These are phyloP conservation scores for Apostasia shenzhenica DNA, from an alignment of 106 monocot genomes.

Conservation along the genomic window DNA sequence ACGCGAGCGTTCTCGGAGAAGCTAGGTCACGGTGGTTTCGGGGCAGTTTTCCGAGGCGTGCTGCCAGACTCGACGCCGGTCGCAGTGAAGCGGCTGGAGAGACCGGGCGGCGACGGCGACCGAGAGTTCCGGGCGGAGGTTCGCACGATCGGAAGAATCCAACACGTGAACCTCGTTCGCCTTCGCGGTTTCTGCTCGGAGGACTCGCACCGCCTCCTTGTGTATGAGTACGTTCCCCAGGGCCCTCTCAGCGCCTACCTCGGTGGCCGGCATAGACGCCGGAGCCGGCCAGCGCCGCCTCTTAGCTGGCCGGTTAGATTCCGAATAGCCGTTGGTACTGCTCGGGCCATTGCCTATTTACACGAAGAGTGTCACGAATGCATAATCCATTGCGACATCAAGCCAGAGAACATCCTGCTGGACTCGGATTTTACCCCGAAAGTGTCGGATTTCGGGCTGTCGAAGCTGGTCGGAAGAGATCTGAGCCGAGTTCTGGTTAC, in stretches of 20 bases:
- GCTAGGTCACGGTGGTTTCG: conserved; percentile 55
- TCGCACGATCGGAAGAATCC: conserved; percentile 50
- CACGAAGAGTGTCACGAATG: conserved; percentile 59
- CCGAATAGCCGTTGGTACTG: conserved; percentile 35
- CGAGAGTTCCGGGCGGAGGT: conserved; percentile 59
- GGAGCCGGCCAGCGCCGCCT: neutral
- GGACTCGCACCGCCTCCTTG: conserved; percentile 40
- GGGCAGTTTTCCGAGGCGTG: conserved; percentile 43
- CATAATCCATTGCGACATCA: conserved; percentile 64
- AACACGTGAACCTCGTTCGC: conserved; percentile 60
- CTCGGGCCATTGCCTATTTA: conserved; percentile 43
- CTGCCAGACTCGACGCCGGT: conserved; percentile 24
- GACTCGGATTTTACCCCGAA: conserved; percentile 23
- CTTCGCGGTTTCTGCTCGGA: conserved; percentile 61
- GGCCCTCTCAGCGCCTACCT: conserved; percentile 48
- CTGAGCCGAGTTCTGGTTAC: conserved; percentile 39
- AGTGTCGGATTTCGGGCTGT: conserved; percentile 58
- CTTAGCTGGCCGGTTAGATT: conserved; percentile 34
- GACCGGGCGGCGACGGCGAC: conserved; percentile 37
- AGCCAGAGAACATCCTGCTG: conserved; percentile 65
- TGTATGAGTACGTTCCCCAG: conserved; percentile 53
- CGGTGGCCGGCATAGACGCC: conserved; percentile 1
- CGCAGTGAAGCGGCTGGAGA: conserved; percentile 60
- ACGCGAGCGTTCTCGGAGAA: conserved; percentile 44
- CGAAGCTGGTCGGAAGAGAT: conserved; percentile 51